Conservation (phyloP, 2,329 filamentous ascomycete species). For the Cladosporium oxysporum region DNA sequence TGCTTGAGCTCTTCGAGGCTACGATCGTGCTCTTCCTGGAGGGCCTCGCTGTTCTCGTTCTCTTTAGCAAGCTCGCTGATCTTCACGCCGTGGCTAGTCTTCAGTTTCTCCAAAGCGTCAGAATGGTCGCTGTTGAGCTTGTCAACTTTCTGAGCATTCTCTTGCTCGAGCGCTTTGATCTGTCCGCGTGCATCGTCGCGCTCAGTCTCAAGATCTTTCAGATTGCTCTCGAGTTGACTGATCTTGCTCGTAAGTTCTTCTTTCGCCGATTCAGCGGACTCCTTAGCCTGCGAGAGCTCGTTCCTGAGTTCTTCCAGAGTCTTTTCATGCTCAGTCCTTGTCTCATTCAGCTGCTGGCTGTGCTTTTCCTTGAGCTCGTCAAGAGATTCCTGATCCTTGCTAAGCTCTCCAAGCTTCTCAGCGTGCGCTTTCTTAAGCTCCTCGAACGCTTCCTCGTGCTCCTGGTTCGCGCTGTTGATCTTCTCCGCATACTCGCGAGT, state of each 20-base stretch:
- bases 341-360: background rate
- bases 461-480: conserved; percentile 17
- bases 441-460: conserved; percentile 12
- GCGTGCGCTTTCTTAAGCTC: conserved; percentile 21
- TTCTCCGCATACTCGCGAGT: conserved; percentile 17
- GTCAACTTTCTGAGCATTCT: background rate
- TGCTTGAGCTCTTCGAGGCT: conserved; percentile 7
- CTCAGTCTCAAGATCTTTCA: conserved; percentile 23
- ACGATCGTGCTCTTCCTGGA: conserved; percentile 15
- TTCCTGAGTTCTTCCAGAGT: conserved; percentile 19
- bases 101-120: conserved; percentile 17
- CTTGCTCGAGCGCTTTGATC: background rate
- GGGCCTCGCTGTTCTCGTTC: background rate
- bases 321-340: conserved; percentile 10
- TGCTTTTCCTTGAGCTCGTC: conserved; percentile 23
- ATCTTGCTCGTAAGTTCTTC: conserved; percentile 19
- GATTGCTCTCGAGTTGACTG: conserved; percentile 9
- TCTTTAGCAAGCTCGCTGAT: conserved; percentile 13
- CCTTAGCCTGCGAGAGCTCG: conserved; percentile 12
- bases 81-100: conserved; percentile 16
- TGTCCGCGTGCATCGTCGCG: background rate
- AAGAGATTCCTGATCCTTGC: conserved; percentile 14
- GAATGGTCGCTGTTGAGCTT: conserved; percentile 23
- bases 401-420: conserved; percentile 23
- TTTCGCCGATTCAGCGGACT: conserved; percentile 18